Conservation (phyloP, 139 green algal genomes). For the Yamagishiella unicocca region DNA sequence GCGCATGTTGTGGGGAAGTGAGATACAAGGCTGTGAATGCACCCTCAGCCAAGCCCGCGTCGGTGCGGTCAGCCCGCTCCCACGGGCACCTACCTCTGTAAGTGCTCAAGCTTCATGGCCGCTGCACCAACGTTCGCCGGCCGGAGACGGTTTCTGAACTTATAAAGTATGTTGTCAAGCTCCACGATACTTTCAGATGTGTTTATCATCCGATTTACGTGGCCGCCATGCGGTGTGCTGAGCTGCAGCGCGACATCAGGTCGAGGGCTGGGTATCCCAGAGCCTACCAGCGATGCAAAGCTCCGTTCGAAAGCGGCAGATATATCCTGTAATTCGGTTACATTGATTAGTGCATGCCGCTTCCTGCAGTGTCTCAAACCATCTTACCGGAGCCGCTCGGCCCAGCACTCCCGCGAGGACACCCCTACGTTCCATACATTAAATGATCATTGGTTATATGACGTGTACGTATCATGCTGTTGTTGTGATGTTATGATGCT, state of each 20-base stretch:
- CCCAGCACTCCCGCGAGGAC: neutral
- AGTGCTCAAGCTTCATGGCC: constrained; percentile 1
- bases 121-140: constrained; percentile 11
- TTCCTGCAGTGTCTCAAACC: neutral
- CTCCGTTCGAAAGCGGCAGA: neutral
- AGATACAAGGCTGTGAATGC: too few species aligned
- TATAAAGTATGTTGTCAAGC: constrained; percentile 9
- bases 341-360: neutral
- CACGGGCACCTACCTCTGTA: neutral
- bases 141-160: constrained; percentile 9
- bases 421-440: neutral
- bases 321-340: constrained; percentile 9
- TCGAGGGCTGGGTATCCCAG: constrained; percentile 21
- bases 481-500: too few species aligned
- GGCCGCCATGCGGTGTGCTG: constrained; percentile 27
- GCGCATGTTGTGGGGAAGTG: too few species aligned
- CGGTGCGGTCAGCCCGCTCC: too few species aligned
- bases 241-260: constrained; percentile 35
- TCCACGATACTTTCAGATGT: constrained; percentile 14
- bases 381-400: constrained; percentile 3
- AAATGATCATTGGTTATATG: too few species aligned
- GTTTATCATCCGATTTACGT: constrained; percentile 34
- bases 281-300: constrained; percentile 19
- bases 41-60: too few species aligned
- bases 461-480: too few species aligned